Evolutionary conservation across 768 basidiomycete species (phyloP), one percentile per base, ranked within the genome.

Genomic region (Auriscalpium orientale): DNA sequence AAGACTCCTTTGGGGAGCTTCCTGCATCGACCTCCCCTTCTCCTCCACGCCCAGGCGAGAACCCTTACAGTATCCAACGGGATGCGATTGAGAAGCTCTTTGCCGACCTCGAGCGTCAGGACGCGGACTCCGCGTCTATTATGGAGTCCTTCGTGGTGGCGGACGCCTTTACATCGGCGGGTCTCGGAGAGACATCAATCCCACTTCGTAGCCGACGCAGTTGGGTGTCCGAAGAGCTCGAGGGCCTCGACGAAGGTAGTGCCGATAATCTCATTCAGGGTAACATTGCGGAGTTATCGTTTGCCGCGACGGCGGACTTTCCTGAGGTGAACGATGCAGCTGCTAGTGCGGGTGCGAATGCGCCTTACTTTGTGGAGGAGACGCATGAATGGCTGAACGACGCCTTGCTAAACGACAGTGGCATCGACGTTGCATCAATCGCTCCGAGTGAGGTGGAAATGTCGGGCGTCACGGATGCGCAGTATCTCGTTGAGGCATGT

Each of bases 1-100:
- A 55, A 21, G 60, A 61, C 46, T 59, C 54, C 37, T 61, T 61
- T 10, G 60, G 60, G 16, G 60, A 61, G 13, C 58, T 61, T 34
- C 60, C 60, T 34, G 35, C 53, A 16, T 59, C 59, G 37, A 52
- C 57, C 16, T 46, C 59, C 8, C 60, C 60, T 15, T 56, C 58
- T 18, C 48, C 21, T 9, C 28, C n/a, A 18, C 34, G 18, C 3
- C 18, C n/a, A 6, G 50, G 38, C 44, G 35, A 50, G 12, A 45
- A 16, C 34, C 15, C 43, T 4, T 50, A 45, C 22, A 45, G 21
- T 22, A 15, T 50, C 16, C 56, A 47, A 40, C 51, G 35, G 8
- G 40, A 28, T 18, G 45, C 56, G 10, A 54, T 59, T 10, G 58
- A 59, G n/a, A 52, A 43, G 45, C 44, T 60, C 20, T 28, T 60